Percentiles rank a stretch among this genome's conserved stretches.
Evolutionary conservation across 2,329 filamentous ascomycete genomes (phyloP).

Genomic region (Huntiella moniliformis): DNA sequence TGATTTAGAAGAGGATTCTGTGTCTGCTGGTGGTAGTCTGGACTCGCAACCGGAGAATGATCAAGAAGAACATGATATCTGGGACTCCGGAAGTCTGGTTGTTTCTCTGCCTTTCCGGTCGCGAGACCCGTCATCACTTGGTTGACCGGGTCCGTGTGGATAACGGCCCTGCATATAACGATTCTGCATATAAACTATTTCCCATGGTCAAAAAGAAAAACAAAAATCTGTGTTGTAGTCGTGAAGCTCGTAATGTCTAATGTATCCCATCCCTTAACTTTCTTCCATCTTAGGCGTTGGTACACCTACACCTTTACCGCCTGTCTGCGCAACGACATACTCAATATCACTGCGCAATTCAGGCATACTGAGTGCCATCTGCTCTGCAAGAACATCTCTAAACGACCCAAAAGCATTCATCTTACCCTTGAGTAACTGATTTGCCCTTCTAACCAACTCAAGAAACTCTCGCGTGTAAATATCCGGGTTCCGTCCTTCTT

Average conservation of each 20-base stretch:
- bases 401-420: slow-evolving; percentile 40
- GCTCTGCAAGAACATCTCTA: slow-evolving; percentile 40
- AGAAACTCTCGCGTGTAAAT: slow-evolving; percentile 60
- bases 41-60: background rate
- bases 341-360: slow-evolving; percentile 37
- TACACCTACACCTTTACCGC: slow-evolving; percentile 11
- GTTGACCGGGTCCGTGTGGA: no score
- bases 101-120: no score
- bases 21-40: background rate
- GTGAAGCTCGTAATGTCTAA: background rate
- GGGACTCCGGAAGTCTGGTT: no score
- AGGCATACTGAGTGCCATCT: slow-evolving; percentile 39
- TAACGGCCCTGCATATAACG: no score
- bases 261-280: background rate
- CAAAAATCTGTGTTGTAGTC: no score
- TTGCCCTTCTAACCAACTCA: slow-evolving; percentile 45
- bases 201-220: no score
- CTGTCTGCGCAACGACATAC: slow-evolving; percentile 28
- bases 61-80: background rate
- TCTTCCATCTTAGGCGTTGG: slow-evolving; percentile 4
- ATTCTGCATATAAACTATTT: background rate
- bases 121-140: no score
- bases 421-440: slow-evolving; percentile 50
- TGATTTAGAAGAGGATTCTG: background rate
- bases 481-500: slow-evolving; percentile 53